Evolutionary conservation across 2,329 filamentous ascomycete genomes (phyloP), one percentile per base, ranked within the genome.

Genomic region (Aureobasidium sp.): DNA sequence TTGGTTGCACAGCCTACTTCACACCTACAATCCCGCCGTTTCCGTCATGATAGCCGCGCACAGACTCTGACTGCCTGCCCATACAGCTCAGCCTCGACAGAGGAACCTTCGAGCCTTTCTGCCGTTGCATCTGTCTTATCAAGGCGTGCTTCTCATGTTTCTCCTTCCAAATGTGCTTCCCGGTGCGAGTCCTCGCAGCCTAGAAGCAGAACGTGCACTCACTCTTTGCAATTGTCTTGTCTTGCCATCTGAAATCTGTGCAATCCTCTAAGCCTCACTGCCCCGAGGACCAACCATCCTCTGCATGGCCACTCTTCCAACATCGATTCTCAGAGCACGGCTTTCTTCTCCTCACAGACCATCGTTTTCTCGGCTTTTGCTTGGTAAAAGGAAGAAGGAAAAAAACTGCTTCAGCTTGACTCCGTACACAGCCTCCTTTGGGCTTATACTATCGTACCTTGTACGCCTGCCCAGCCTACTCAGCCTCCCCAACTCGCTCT

Each of bases 201-300:
- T 19, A 29, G 39, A 25, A n/a, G n/a, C n/a, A n/a, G n/a, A n/a
- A n/a, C n/a, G n/a, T n/a, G n/a, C n/a, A 29, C 3, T 12, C 27
- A 12, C 27, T 29, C 7, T 29, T 8, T 29, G 27, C 7, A 29
- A 7, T 3, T 29, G 7, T 29, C 12, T 29, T 29, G 27, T 12
- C 7, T 12, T 29, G 27, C 27, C 34, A 32, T 27, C 41, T 45
- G 27, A 27, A 34, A 34, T 29, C 41, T 34, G 17, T 12, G 17
- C 16, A n/a, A 24, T 29, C 29, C 41, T 45, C 41, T 45, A 45
- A 45, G 41, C 41, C 41, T 34, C 41, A n/a, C 27, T 29, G 27
- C 12, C 12, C 27, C n/a, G n/a, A n/a, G n/a, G n/a, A 12, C 27
- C 27, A 10, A 10, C 30, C 30, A 4, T 14, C 11, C 8, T 34